A percentile compares a stretch with the other conserved stretches of the same genome.
phyloP scores from a whole-genome alignment of 805 yeast genomes.

The Kluyveromyces aestuarii region DNA sequence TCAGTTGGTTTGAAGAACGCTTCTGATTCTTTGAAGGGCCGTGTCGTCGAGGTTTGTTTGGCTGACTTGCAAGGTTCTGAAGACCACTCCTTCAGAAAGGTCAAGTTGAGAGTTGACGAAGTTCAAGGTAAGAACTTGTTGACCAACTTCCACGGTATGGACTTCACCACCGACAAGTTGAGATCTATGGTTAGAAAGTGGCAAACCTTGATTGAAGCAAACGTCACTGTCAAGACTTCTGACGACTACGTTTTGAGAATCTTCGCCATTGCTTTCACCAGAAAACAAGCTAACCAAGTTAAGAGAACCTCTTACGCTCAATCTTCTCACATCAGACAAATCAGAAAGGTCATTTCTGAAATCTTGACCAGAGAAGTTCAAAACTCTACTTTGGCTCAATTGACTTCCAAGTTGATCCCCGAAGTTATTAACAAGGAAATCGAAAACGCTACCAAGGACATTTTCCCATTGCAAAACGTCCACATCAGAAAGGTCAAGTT shows the following conservation, averaged over 20 bases:
- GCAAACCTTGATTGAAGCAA: conserved; percentile 97
- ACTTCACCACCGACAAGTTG: conserved; percentile 95
- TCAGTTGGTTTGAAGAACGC: conserved; percentile 97
- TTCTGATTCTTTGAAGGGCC: conserved; percentile 96
- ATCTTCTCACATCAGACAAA: conserved; percentile 93
- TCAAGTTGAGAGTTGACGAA: conserved; percentile 96
- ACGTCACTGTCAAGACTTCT: conserved; percentile 95
- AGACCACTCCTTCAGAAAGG: conserved; percentile 97
- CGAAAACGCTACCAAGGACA: conserved; percentile 88
- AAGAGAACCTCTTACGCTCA: conserved; percentile 98
- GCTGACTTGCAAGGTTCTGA: conserved; percentile 98
- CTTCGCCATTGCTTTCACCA: conserved; percentile 97
- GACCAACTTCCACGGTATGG: conserved; percentile 99
- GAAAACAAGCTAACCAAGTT: conserved; percentile 93
- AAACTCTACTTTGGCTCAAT: conserved; percentile 90
- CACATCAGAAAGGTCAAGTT: conserved; percentile 98
- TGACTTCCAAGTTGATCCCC: conserved; percentile 94
- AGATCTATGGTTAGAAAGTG: conserved; percentile 97
- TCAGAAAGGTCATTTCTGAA: conserved; percentile 94
- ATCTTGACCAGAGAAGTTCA: conserved; percentile 95
- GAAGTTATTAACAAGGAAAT: conserved; percentile 98
- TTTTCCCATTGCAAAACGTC: conserved; percentile 97
- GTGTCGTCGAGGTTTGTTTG: conserved; percentile 89
- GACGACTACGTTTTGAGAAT: conserved; percentile 96
- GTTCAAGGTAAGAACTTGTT: conserved; percentile 97